Percentiles rank a stretch among this genome's conserved stretches.
These are phyloP conservation scores for Eutypella sp. DNA, from an alignment of 2,329 filamentous ascomycete species.

Conservation along the genomic window DNA sequence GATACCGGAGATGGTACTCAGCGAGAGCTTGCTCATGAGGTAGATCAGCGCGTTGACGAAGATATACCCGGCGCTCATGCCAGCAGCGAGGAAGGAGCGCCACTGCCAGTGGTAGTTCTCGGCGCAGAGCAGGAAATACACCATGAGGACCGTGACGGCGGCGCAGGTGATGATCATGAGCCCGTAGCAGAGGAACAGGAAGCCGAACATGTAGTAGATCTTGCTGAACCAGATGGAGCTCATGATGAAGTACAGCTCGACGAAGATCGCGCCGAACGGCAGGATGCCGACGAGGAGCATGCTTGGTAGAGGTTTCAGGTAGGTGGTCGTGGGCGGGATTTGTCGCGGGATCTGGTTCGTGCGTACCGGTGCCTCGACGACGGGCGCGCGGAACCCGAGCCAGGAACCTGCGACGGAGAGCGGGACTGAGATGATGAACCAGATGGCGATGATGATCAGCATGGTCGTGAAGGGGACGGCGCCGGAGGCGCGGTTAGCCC, in stretches of 20 bases:
- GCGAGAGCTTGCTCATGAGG: constrained; percentile 81
- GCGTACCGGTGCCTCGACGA: constrained; percentile 75
- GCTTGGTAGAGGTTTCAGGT: constrained; percentile 80
- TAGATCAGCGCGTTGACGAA: constrained; percentile 89
- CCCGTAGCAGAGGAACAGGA: constrained; percentile 95
- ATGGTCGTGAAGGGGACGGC: constrained; percentile 96
- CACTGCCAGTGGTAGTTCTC: constrained; percentile 99
- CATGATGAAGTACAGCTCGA: constrained; percentile 99
- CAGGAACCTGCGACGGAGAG: constrained; percentile 87
- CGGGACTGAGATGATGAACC: constrained; percentile 95
- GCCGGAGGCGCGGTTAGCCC: constrained; percentile 86
- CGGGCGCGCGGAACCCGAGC: constrained; percentile 76
- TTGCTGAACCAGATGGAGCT: constrained; percentile 97
- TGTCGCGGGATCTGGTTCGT: constrained; percentile 98
- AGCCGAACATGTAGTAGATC: constrained; percentile 99
- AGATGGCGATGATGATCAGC: constrained; percentile 87
- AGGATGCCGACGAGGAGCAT: constrained; percentile 89
- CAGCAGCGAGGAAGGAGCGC: constrained; percentile 87
- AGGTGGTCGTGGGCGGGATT: constrained; percentile 78
- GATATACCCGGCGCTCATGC: constrained; percentile 85
- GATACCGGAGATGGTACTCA: constrained; percentile 78
- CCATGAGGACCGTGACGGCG: constrained; percentile 85
- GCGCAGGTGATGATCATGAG: constrained; percentile 96
- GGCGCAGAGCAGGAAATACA: constrained; percentile 92
- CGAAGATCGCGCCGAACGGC: constrained; percentile 94